Base-by-base conservation (phyloP, 768 basidiomycete species). In the Rubroboletus pulcherrimus region DNA sequence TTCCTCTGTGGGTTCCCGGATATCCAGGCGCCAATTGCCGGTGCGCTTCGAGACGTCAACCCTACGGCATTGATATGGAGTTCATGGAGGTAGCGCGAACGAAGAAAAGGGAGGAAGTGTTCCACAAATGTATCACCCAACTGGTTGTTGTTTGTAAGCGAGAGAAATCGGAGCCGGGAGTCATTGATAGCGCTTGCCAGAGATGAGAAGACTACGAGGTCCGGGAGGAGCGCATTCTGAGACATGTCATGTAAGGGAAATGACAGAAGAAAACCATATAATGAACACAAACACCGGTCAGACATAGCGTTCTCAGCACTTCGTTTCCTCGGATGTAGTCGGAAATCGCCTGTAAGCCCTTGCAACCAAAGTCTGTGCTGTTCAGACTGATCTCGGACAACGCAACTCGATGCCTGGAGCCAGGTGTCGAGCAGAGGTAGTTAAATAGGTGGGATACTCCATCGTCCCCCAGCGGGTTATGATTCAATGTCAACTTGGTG, bases 301-400 rank as follows among this genome's bases (percentile, higher is more conserved):
- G 66, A 62, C 78, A 78, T 31, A 88, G 60, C 47, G 68, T 71
- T 55, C 66, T 75, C 50, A 87, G 63, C 10, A 64, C 62, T 4
- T 63, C 63, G 59, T 83, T 86, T 17, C 73, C 73, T 46, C 72
- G 66, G 35, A 88, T 53, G 63, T 83, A 87, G 34, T 74, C 68
- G 14, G 78, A 66, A 50, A 87, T 79, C 4, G 79, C 77, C 39
- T 73, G 63, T 17, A 88, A 68, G 0, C 84, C 84, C 40, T 65
- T 63, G 62, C 84, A 77, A 15, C 84, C 79, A 48, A 88, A 79
- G 3, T 63, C 57, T 60, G 81, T 83, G 5, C 76, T 71, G 51
- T 83, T 85, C 51, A 88, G 71, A 55, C 73, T 77, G 35, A 88
- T 83, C 59, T 85, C 81, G 2, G 67, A 63, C 54, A 88, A 73